These are phyloP conservation scores for Aspergillus melleus DNA, from an alignment of 2,329 filamentous ascomycete species.

Conservation along the genomic window DNA sequence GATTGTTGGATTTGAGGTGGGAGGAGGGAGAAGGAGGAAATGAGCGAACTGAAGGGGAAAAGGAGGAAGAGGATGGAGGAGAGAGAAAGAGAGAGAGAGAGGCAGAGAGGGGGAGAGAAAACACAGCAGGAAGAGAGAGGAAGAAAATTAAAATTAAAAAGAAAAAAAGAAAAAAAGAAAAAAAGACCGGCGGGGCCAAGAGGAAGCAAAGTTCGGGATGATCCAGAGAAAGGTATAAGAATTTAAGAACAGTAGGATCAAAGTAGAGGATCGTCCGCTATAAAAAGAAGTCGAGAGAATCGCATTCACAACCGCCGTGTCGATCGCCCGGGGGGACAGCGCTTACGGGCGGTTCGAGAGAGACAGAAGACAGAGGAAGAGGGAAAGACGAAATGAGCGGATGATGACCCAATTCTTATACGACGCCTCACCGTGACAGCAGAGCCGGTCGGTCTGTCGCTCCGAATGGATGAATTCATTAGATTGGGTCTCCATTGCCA, in stretches of 20 bases:
- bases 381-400: neutral
- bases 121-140: neutral
- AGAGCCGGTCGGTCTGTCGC: neutral
- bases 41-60: neutral
- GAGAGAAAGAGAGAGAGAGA: constrained; percentile 1
- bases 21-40: neutral
- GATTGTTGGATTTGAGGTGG: too few species aligned
- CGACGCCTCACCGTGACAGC: neutral
- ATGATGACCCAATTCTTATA: neutral
- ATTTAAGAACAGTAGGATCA: neutral
- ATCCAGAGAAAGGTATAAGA: constrained; percentile 1
- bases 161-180: neutral
- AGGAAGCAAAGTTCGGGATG: neutral
- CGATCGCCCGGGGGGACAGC: neutral
- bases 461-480: neutral
- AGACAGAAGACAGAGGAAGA: neutral
- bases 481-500: neutral
- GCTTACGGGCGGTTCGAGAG: neutral
- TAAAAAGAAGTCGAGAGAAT: neutral
- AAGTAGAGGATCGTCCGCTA: neutral
- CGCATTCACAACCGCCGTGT: neutral
- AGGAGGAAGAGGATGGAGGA: neutral
- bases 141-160: neutral
- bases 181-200: neutral
- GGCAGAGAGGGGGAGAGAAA: constrained; percentile 1